Evolutionary conservation across 169 alveolate genomes (phyloP), one percentile per base, ranked within the genome.

Genomic region (Pseudocohnilembus persalinus): DNA sequence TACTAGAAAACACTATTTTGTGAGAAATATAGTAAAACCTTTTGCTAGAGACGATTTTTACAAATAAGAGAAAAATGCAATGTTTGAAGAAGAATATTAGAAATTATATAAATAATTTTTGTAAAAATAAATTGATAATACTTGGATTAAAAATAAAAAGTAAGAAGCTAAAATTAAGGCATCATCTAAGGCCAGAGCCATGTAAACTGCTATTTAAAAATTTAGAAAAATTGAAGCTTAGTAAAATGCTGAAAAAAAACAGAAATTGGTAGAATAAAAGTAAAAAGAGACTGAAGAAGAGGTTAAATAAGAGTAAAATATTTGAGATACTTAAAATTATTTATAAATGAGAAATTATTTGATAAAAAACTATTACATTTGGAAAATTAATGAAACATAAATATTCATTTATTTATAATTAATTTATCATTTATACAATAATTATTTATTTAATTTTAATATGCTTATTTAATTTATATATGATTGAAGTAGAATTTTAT

Each of bases 21-120:
- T 88, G 24, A 64, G 92, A 82, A 88, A 88, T 68, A 75, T 88
- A 16, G 89, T 88, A 6, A 73, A 73, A 28, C 80, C 85, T 33
- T 72, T 74, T 63, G 81, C 88, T 0, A 82, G 92, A 79, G 76
- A 34, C 31, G 73, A 64, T 29, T 79, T 35, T 79, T 49, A 79
- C 24, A n/a, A 79, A 73, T 49, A 79, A 32, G 84, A 79, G 63
- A n/a, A 29, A 31, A 64, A 72, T 29, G 76, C 35, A 63, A 1
- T 34, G 29, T 35, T 79, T n/a, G 64, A 79, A 27, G 31, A 34
- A 28, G 84, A 79, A 79, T 79, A 79, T 79, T 35, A 79, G n/a
- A 79, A 72, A 79, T 35, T 79, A 35, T 79, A 79, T 79, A 64
- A 79, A 29, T 68, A 79, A 79, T 79, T 79, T 29, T 49, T 32